Conservation (phyloP, 495 filamentous ascomycete genomes). For the Talaromyces liani region DNA sequence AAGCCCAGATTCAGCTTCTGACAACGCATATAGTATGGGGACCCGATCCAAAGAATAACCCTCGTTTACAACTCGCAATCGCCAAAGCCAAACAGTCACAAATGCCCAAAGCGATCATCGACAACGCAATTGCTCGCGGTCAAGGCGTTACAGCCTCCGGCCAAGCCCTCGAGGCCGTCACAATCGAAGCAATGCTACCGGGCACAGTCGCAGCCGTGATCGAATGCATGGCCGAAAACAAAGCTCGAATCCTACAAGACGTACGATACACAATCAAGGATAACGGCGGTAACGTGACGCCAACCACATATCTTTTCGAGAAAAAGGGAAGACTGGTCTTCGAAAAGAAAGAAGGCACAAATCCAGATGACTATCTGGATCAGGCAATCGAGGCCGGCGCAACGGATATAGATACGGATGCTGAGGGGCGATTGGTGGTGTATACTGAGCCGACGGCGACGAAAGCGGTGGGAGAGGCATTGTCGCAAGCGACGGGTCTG, state of each 20-base stretch:
- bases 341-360: slow-evolving; percentile 51
- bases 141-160: slow-evolving; percentile 73
- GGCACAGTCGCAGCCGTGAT: slow-evolving; percentile 72
- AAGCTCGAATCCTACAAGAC: slow-evolving; percentile 62
- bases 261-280: slow-evolving; percentile 61
- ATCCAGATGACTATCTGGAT: slow-evolving; percentile 72
- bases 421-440: slow-evolving; percentile 61
- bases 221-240: slow-evolving; percentile 78
- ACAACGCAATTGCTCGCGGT: slow-evolving; percentile 75
- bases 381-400: slow-evolving; percentile 79
- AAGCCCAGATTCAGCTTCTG: background rate
- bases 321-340: slow-evolving; percentile 67
- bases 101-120: slow-evolving; percentile 76
- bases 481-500: slow-evolving; percentile 52
- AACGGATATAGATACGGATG: slow-evolving; percentile 67
- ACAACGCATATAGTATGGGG: slow-evolving; percentile 45
- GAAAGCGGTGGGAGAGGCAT: slow-evolving; percentile 51
- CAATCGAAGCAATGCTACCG: slow-evolving; percentile 76
- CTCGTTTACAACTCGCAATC: slow-evolving; percentile 64
- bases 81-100: slow-evolving; percentile 75
- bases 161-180: slow-evolving; percentile 62
- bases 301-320: slow-evolving; percentile 78
- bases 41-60: slow-evolving; percentile 62
- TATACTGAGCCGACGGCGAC: slow-evolving; percentile 68
- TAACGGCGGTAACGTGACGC: slow-evolving; percentile 55